phyloP scores from a whole-genome alignment of 2,329 filamentous ascomycete genomes.

The Elsinoe batatas region DNA sequence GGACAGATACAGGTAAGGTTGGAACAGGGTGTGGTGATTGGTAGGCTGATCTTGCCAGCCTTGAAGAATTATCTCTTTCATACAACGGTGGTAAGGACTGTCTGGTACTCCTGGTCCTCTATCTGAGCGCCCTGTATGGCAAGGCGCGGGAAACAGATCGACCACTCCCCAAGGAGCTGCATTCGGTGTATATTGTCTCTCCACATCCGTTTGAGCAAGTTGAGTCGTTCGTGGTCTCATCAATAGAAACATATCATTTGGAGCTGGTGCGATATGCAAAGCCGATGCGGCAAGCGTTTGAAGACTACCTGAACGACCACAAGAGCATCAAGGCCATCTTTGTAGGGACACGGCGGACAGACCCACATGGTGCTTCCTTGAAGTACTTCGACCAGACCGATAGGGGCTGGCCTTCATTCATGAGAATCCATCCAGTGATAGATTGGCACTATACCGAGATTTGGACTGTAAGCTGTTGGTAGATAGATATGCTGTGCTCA shows the following conservation, averaged over 20 bases:
- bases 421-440: slow-evolving; percentile 89
- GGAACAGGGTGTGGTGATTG: not conserved
- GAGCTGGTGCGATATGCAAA: slow-evolving; percentile 63
- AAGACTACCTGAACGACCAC: slow-evolving; percentile 59
- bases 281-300: slow-evolving; percentile 73
- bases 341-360: slow-evolving; percentile 79
- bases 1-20: slow-evolving; percentile 60
- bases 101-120: slow-evolving; percentile 78
- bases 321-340: slow-evolving; percentile 66
- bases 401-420: slow-evolving; percentile 79
- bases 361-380: slow-evolving; percentile 74
- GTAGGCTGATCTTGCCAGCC: slow-evolving; percentile 37
- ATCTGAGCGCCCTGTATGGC: slow-evolving; percentile 56
- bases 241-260: slow-evolving; percentile 61
- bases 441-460: slow-evolving; percentile 97
- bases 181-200: slow-evolving; percentile 83
- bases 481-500: not conserved
- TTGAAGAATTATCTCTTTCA: slow-evolving; percentile 72
- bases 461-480: slow-evolving; percentile 61
- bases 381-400: slow-evolving; percentile 83
- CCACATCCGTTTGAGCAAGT: slow-evolving; percentile 76
- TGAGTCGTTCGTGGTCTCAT: slow-evolving; percentile 66
- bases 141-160: slow-evolving; percentile 17
- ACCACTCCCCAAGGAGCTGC: slow-evolving; percentile 40
- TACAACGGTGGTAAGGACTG: slow-evolving; percentile 99